Conservation (phyloP, 1,284 basidiomycete genomes). For the Austroboletus niveus region DNA sequence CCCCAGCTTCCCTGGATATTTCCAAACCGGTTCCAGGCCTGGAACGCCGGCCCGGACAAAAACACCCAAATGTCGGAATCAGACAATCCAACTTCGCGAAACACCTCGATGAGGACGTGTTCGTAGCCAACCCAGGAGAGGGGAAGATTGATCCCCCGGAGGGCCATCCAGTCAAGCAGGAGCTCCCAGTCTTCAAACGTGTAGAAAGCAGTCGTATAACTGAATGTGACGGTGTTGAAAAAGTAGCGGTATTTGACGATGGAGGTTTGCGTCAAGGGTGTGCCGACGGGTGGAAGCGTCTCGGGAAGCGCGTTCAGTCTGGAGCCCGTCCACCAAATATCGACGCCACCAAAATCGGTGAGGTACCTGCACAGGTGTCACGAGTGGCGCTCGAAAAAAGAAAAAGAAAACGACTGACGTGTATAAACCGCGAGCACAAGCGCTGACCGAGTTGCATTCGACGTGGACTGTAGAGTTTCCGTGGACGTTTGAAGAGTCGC, state of each 20-base stretch:
- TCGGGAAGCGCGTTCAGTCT: slow-evolving; percentile 34
- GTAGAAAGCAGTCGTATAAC: slow-evolving; percentile 44
- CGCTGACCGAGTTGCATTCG: slow-evolving; percentile 24
- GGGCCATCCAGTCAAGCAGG: slow-evolving; percentile 45
- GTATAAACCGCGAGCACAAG: slow-evolving; percentile 27
- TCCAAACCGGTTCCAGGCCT: slow-evolving; percentile 45
- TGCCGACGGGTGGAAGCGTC: slow-evolving; percentile 34
- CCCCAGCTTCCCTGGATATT: slow-evolving; percentile 26
- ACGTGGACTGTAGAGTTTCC: slow-evolving; percentile 4
- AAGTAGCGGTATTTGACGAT: slow-evolving; percentile 41
- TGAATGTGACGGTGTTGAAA: slow-evolving; percentile 46
- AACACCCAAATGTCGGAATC: slow-evolving; percentile 37
- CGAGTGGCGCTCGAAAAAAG: background rate
- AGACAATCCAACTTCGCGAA: slow-evolving; percentile 38
- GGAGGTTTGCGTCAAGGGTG: slow-evolving; percentile 31
- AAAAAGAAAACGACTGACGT: slow-evolving; percentile 13
- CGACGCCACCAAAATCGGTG: slow-evolving; percentile 37
- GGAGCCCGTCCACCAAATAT: slow-evolving; percentile 46
- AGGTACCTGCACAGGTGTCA: slow-evolving; percentile 32
- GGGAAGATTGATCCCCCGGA: slow-evolving; percentile 44
- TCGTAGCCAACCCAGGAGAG: slow-evolving; percentile 46
- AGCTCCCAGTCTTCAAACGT: slow-evolving; percentile 41
- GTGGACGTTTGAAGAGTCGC: slow-evolving; percentile 16
- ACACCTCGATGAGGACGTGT: slow-evolving; percentile 37
- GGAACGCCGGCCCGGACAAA: slow-evolving; percentile 42